A percentile compares a stretch with the other conserved stretches of the same genome.
Conservation (phyloP, 169 alveolate species). For the Amoebophrya sp. region DNA sequence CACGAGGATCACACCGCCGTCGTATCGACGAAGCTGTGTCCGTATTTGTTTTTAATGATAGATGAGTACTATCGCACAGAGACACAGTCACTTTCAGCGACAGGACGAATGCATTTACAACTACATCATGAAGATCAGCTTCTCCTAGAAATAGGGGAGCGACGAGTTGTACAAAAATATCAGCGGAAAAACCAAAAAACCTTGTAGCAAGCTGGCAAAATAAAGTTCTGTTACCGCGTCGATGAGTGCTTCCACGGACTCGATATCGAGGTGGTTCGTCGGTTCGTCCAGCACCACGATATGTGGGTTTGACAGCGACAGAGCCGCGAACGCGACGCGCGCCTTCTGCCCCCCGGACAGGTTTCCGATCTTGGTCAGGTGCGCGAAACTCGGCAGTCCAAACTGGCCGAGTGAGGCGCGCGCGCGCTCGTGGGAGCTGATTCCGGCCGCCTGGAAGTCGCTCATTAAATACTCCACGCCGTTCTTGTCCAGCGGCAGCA, state of each 20-base stretch:
- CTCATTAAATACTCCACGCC: conserved; percentile 16
- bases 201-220: too few species aligned
- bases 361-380: conserved; percentile 45
- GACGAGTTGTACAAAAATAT: too few species aligned
- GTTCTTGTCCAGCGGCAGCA: conserved; percentile 40
- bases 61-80: too few species aligned
- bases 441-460: conserved; percentile 9
- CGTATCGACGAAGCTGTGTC: too few species aligned
- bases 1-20: conserved; percentile 32
- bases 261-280: conserved; percentile 87
- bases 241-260: conserved; percentile 81
- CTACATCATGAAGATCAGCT: too few species aligned
- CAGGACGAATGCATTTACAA: too few species aligned
- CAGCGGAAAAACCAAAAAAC: too few species aligned
- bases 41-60: too few species aligned
- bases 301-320: conserved; percentile 81
- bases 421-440: conserved; percentile 17
- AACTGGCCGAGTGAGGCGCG: conserved; percentile 31
- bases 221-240: too few species aligned
- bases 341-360: conserved; percentile 71
- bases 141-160: too few species aligned
- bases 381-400: conserved; percentile 29
- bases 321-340: conserved; percentile 51
- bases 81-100: too few species aligned
- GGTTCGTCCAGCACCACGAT: conserved; percentile 88